Evolutionary conservation across 2,329 filamentous ascomycete genomes (phyloP).

Genomic region (Alternaria solani): DNA sequence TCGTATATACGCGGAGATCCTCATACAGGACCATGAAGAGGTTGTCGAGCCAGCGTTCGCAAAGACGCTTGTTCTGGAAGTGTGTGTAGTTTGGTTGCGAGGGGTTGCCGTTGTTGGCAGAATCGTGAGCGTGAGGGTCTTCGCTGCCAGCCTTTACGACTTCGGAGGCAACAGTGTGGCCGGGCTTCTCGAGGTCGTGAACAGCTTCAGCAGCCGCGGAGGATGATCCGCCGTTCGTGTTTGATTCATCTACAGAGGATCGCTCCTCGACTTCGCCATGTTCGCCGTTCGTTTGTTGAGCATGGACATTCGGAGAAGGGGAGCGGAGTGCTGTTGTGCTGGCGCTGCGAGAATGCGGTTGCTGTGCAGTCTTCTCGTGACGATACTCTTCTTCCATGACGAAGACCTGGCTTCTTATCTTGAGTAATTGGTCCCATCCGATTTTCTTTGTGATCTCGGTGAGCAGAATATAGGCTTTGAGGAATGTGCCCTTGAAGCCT

Average conservation of each 20-base stretch:
- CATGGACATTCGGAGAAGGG: conserved; percentile 59
- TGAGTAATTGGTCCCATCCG: conserved; percentile 95
- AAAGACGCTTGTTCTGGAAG: conserved; percentile 96
- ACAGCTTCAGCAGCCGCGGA: conserved; percentile 35
- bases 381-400: conserved; percentile 99
- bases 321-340: conserved; percentile 81
- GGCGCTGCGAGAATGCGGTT: conserved; percentile 68
- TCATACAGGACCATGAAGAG: conserved; percentile 99
- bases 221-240: conserved; percentile 40
- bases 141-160: conserved; percentile 79
- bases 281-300: conserved; percentile 47
- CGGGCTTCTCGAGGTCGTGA: conserved; percentile 74
- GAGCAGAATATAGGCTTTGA: conserved; percentile 90
- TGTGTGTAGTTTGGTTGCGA: conserved; percentile 78
- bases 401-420: conserved; percentile 95
- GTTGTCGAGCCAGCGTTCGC: conserved; percentile 97
- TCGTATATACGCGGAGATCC: conserved; percentile 96
- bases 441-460: conserved; percentile 97
- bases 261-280: conserved; percentile 41
- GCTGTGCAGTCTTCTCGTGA: conserved; percentile 69
- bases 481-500: conserved; percentile 92
- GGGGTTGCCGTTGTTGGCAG: conserved; percentile 59
- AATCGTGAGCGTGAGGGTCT: conserved; percentile 52
- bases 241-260: conserved; percentile 31
- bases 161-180: conserved; percentile 78